Base-by-base conservation (phyloP, 163 green algal species). In the Volvox carteri region DNA sequence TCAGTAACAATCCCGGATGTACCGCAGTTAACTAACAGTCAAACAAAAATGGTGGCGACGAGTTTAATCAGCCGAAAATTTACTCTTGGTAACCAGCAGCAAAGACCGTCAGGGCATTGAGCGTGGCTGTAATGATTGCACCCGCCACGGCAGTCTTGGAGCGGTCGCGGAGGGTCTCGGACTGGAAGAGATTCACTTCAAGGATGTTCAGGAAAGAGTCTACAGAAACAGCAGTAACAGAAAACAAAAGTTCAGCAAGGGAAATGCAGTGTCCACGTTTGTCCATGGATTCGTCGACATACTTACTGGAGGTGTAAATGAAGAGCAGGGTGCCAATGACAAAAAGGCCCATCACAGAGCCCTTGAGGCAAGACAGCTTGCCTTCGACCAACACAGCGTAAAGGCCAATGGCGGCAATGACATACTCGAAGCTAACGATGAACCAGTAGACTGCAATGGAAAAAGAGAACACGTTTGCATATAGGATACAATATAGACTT, bases 221-320 rank as follows among this genome's bases (percentile, higher is more conserved):
- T 74, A 35, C 65, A 37, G 23, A 41, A n/a, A 50, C 54, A 65
- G 28, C 25, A n/a, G n/a, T n/a, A n/a, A n/a, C n/a, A n/a, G n/a
- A n/a, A n/a, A n/a, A n/a, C n/a, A n/a, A n/a, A n/a, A n/a, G n/a
- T n/a, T n/a, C n/a, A n/a, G n/a, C n/a, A n/a, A n/a, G n/a, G n/a
- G n/a, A n/a, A n/a, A n/a, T n/a, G n/a, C n/a, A n/a, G n/a, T n/a
- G n/a, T n/a, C n/a, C n/a, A n/a, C n/a, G n/a, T n/a, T n/a, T n/a
- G n/a, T n/a, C n/a, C n/a, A n/a, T n/a, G n/a, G n/a, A 65, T 65
- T 25, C 7, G 5, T 65, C 54, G 8, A 11, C 3, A 28, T 30
- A 75, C 75, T 84, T 84, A 84, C 75, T 50, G n/a, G 50, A 54
- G 19, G 75, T 84, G 75, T 86, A 76, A 68, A 87, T 87, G 65